Conservation (phyloP, 495 filamentous ascomycete genomes). For the Friedmanniomyces endolithicus region DNA sequence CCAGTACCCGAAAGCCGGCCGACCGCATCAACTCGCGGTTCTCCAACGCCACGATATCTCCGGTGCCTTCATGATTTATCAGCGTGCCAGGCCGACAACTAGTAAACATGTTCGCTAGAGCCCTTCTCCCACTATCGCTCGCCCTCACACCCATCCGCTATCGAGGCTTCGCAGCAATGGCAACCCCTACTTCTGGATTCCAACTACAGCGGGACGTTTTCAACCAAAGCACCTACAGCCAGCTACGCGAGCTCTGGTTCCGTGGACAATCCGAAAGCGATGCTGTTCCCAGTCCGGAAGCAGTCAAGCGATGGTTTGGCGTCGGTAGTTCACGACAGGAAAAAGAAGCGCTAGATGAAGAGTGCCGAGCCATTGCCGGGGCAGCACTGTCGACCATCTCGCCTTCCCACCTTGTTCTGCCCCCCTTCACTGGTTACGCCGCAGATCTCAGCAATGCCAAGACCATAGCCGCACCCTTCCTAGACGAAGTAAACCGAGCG, state of each 20-base stretch:
- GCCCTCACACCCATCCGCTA: background rate
- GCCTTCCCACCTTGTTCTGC: slow-evolving; percentile 25
- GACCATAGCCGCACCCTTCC: slow-evolving; percentile 27
- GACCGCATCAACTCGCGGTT: too few relatives aligned
- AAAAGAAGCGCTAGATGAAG: slow-evolving; percentile 23
- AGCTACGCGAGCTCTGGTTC: background rate
- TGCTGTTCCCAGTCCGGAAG: background rate
- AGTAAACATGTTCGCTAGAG: background rate
- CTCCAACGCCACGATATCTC: too few relatives aligned
- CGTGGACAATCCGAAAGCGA: background rate
- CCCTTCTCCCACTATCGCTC: background rate
- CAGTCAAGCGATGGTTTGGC: slow-evolving; percentile 20
- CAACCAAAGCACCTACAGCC: background rate
- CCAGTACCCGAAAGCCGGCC: too few relatives aligned
- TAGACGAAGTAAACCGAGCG: slow-evolving; percentile 19
- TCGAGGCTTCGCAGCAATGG: background rate
- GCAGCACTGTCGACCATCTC: slow-evolving; percentile 28
- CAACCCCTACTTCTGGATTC: background rate
- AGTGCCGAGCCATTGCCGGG: slow-evolving; percentile 21
- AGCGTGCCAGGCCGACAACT: too few relatives aligned
- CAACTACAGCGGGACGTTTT: background rate
- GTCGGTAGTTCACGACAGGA: slow-evolving; percentile 23
- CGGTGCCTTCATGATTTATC: too few relatives aligned
- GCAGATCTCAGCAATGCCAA: slow-evolving; percentile 16
- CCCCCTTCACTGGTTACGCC: slow-evolving; percentile 13